These are phyloP conservation scores for Mortierella hygrophila DNA, from an alignment of 192 early-diverging fungal genomes.

Conservation along the genomic window DNA sequence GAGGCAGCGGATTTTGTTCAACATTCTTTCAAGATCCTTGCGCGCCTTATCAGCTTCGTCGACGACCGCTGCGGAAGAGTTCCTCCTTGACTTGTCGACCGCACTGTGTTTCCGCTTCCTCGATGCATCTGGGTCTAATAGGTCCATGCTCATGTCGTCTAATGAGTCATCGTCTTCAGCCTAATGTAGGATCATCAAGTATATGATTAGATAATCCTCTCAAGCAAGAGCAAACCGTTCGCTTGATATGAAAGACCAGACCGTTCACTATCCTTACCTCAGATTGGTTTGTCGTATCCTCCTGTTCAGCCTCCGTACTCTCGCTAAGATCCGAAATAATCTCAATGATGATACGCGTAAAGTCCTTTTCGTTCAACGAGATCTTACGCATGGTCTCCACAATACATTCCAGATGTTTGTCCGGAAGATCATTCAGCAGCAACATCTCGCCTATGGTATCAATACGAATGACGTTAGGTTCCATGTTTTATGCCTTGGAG, in stretches of 20 bases:
- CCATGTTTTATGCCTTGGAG: background rate
- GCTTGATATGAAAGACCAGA: background rate
- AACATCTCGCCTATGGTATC: conserved; percentile 76
- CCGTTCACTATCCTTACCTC: conserved; percentile 17
- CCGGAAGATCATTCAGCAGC: conserved; percentile 78
- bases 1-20: conserved; percentile 73
- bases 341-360: conserved; percentile 82
- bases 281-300: conserved; percentile 43
- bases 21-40: conserved; percentile 62
- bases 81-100: conserved; percentile 36
- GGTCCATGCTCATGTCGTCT: conserved; percentile 39
- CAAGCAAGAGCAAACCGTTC: background rate
- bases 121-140: conserved; percentile 38
- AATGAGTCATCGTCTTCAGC: conserved; percentile 48
- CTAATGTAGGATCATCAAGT: background rate
- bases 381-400: conserved; percentile 82
- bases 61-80: conserved; percentile 24
- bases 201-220: background rate
- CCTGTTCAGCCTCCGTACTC: conserved; percentile 46
- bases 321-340: conserved; percentile 86
- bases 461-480: background rate
- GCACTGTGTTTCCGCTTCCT: conserved; percentile 58
- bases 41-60: conserved; percentile 45
- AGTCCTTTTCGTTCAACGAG: conserved; percentile 86
- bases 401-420: conserved; percentile 82